Percentiles rank a stretch among this genome's conserved stretches.
phyloP scores from a whole-genome alignment of 2,329 filamentous ascomycete species.

The Diplodia seriata region DNA sequence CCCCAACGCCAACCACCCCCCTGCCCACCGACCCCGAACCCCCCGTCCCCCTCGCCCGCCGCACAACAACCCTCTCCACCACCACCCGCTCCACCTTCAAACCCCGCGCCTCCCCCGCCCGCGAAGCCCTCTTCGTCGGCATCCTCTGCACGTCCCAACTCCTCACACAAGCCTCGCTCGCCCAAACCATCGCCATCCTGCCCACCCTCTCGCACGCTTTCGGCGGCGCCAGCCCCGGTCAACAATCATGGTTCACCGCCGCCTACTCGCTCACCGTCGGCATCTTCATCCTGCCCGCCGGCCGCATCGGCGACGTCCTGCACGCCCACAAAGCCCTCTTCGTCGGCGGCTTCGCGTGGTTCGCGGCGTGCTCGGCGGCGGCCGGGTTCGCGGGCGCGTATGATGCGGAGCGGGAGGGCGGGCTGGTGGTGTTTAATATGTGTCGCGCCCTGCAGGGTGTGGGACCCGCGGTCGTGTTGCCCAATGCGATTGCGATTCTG shows the following conservation, averaged over 20 bases:
- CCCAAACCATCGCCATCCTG: slow-evolving; percentile 47
- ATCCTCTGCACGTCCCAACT: slow-evolving; percentile 34
- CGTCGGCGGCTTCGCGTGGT: slow-evolving; percentile 58
- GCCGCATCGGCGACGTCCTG: slow-evolving; percentile 58
- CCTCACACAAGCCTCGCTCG: slow-evolving; percentile 55
- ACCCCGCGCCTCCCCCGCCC: not conserved
- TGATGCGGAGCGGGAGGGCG: too few species aligned
- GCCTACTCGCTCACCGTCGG: slow-evolving; percentile 58
- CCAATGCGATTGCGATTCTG: slow-evolving; percentile 69
- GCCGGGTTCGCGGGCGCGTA: slow-evolving; percentile 49
- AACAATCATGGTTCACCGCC: slow-evolving; percentile 56
- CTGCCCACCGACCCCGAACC: too few species aligned
- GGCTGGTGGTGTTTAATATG: too few species aligned
- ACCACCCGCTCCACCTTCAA: not conserved
- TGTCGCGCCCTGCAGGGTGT: slow-evolving; percentile 54
- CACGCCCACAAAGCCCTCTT: slow-evolving; percentile 57
- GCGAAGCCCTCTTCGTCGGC: slow-evolving; percentile 34
- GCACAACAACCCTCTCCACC: too few species aligned
- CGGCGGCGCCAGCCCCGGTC: slow-evolving; percentile 47
- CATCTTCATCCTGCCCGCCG: slow-evolving; percentile 58
- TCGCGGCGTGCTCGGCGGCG: slow-evolving; percentile 56
- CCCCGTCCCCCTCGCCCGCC: too few species aligned
- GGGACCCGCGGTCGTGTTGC: slow-evolving; percentile 67
- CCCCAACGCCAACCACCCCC: too few species aligned
- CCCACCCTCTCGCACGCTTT: slow-evolving; percentile 53